Evolutionary conservation across 352 stramenopile genomes (phyloP), one percentile per base, ranked within the genome.

Genomic region (Phytophthora ohioensis): DNA sequence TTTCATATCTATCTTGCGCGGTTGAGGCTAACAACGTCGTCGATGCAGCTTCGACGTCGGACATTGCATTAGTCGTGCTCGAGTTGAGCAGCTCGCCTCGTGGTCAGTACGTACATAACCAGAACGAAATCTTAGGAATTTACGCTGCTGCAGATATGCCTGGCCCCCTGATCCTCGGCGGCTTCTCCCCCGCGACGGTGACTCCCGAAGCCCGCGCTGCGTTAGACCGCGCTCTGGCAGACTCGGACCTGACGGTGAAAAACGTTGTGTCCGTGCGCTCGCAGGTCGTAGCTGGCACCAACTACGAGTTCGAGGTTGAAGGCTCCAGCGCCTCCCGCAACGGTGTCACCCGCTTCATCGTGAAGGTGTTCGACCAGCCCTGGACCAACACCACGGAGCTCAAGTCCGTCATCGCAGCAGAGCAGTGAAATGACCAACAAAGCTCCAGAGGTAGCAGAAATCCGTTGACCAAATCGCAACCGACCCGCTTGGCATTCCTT

Each of bases 241-340:
- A 21, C 31, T 76, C 59, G 3, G 57, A 69, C 27, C 48, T 82
- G 15, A 69, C 52, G 7, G 71, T 80, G 56, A 64, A 43, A 30
- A 66, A 66, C 38, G 30, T 82, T 21, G 34, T 76, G 52, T 67
- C 61, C 4, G 74, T 84, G 59, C 65, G 62, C 35, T 67, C 65
- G 51, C 77, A 84, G 49, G 67, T 80, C 39, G 77, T 84, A 36
- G 67, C 70, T 11, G 77, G 74, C 30, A 84, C 67, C 55, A 82
- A 82, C 49, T 84, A 82, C 57, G 57, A 79, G 64, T 80, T 82
- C 56, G 67, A 76, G 54, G 68, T 84, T 34, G 54, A 79, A 35
- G 74, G 77, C 12, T 79, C 71, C 2, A 73, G 65, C 21, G 51
- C 48, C 21, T 74, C 67, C n/a, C 65, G 66, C 31, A 56, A 63